phyloP scores from a whole-genome alignment of 257 asterid species.

The Cynanchum wilfordii region DNA sequence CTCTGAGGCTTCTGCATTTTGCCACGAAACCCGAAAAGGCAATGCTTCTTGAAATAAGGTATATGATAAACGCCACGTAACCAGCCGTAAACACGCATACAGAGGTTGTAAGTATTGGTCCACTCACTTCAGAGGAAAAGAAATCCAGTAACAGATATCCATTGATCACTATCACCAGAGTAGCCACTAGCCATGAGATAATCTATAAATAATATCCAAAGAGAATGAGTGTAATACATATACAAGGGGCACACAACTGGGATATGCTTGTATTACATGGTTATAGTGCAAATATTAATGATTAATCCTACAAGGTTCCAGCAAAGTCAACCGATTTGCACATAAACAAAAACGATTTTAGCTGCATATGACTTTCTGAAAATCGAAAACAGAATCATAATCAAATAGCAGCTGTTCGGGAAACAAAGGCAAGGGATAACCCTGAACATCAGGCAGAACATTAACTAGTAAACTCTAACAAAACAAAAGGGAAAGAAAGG shows the following conservation, averaged over 20 bases:
- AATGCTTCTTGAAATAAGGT: conserved; percentile 25
- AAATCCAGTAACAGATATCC: conserved; percentile 33
- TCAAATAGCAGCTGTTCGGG: not conserved
- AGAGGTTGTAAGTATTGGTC: conserved; percentile 15
- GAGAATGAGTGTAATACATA: not conserved
- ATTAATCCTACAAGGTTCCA: not conserved
- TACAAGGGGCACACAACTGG: too few species aligned
- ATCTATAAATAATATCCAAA: conserved; percentile 15
- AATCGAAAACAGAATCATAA: not conserved
- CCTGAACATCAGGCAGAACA: not conserved
- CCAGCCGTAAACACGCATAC: conserved; percentile 18
- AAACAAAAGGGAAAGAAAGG: not conserved
- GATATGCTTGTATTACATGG: not conserved
- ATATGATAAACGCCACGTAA: conserved; percentile 23
- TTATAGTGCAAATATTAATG: not conserved
- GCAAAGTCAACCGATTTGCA: not conserved
- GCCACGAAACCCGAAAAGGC: not conserved
- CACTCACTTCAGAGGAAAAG: conserved; percentile 26
- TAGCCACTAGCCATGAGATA: conserved; percentile 34
- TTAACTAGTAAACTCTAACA: not conserved
- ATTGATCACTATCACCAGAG: conserved; percentile 30
- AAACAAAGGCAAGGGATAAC: not conserved
- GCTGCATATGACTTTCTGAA: not conserved
- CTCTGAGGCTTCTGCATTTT: conserved; percentile 10
- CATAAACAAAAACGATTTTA: not conserved